phyloP scores from a whole-genome alignment of 2,329 filamentous ascomycete genomes.

The Cryphonectria radicalis region DNA sequence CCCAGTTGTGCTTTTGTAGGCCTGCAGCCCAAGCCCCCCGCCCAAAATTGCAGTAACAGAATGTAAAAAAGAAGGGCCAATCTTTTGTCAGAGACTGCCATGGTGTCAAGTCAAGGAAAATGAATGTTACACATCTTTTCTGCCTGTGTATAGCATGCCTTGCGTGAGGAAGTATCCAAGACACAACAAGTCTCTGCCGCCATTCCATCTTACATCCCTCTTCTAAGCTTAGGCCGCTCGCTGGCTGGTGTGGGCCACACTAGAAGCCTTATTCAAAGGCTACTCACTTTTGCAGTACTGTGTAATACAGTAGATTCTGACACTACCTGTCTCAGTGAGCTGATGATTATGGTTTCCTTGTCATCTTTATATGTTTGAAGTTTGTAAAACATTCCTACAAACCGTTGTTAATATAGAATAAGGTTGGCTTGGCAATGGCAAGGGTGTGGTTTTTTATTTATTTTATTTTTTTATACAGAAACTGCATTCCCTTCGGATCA shows the following conservation, averaged over 20 bases:
- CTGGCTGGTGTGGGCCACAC: slow-evolving; percentile 3
- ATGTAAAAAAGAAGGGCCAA: neutral
- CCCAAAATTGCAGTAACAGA: neutral
- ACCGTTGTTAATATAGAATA: slow-evolving; percentile 4
- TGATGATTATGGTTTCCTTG: neutral
- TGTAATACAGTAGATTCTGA: neutral
- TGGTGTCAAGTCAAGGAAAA: neutral
- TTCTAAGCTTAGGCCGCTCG: slow-evolving; percentile 3
- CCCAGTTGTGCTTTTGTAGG: neutral
- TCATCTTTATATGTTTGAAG: neutral
- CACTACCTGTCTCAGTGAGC: neutral
- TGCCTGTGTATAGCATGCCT: neutral
- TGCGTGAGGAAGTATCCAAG: neutral
- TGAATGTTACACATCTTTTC: neutral
- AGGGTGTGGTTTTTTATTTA: neutral
- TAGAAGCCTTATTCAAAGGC: neutral
- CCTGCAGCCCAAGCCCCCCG: neutral
- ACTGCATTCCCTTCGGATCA: neutral
- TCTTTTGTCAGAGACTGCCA: neutral
- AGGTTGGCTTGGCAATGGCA: slow-evolving; percentile 2
- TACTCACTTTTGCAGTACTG: neutral
- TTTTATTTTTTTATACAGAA: neutral
- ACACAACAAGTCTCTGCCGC: neutral
- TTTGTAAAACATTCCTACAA: neutral
- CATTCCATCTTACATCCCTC: neutral